Base-by-base conservation (phyloP, 306 rosid genomes). In the Pachyrhizus erosus region DNA sequence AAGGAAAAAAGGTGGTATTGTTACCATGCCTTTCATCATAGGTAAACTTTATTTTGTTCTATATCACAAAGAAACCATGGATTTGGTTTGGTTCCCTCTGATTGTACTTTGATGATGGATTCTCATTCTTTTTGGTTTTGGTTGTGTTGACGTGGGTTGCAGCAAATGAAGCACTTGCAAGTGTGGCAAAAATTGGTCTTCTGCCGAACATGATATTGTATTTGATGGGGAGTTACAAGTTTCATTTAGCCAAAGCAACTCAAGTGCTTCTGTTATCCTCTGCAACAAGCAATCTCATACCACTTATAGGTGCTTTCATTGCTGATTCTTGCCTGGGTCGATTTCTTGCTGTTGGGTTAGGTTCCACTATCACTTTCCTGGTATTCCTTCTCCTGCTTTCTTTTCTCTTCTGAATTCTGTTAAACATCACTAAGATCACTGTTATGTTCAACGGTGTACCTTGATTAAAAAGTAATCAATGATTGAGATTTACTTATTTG, bases 291-390 rank as follows among this genome's bases (percentile, higher is more conserved):
- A 88, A 91, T 84, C 72, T 93, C 83, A 78, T 82, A 65, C 95
- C 95, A 49, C 9, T 91, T 61, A 0, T 91, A 3, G 97, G 88
- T 42, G 97, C 95, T 8, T 84, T 91, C 43, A 71, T 91, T 80
- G 82, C 91, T 27, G 95, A 92, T 93, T 89, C 93, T 81, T 91
- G 75, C 75, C 78, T 91, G 31, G 97, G 97, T 75, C 87, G 92
- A 2, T 92, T 91, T 68, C 88, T 77, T 17, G 69, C 86, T 46
- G 87, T 92, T 48, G 90, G 82, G 9, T 78, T 84, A 0, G 93
- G 95, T 73, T 91, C 91, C 58, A 42, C 88, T 6, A 24, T 84
- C 51, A 83, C 79, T 58, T 76, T 92, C 42, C 67, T 86, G 90
- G 95, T 92, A 24, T 61, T 68, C 48, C 80, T 27, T 51, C 26